A percentile compares a stretch with the other conserved stretches of the same genome.
Evolutionary conservation across 73 alveolate genomes (phyloP).

Genomic region (Tetrahymena malaccensis): DNA sequence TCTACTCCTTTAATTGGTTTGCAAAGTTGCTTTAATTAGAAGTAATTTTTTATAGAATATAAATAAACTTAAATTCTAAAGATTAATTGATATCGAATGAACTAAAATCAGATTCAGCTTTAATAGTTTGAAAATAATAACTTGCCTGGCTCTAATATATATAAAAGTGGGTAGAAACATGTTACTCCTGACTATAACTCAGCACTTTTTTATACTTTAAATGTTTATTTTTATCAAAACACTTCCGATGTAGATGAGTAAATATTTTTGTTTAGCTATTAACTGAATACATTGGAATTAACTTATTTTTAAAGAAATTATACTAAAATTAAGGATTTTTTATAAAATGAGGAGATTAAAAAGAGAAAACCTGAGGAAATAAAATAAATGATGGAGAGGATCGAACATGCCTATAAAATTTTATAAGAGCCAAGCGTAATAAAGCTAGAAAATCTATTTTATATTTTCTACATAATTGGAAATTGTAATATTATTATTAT

Average conservation of each 20-base stretch:
- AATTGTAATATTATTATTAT: not conserved
- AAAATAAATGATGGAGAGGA: not conserved
- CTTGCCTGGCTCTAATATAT: not conserved
- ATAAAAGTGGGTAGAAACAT: not conserved
- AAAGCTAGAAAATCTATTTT: not conserved
- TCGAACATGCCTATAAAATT: not conserved
- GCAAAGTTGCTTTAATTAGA: not conserved
- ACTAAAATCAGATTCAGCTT: not conserved
- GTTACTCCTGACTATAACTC: not conserved
- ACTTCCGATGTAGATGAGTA: not conserved
- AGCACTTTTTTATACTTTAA: not conserved
- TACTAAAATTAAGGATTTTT: not conserved
- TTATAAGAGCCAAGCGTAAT: not conserved
- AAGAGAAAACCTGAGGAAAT: not conserved
- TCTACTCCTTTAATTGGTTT: not conserved
- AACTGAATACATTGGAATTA: not conserved
- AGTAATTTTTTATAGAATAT: not conserved
- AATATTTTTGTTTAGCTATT: not conserved
- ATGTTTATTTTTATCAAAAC: not conserved
- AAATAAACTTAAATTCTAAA: not conserved
- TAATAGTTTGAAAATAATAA: not conserved
- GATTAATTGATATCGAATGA: not conserved
- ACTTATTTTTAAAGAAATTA: not conserved
- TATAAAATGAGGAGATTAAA: not conserved
- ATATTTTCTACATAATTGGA: no score